Evolutionary conservation across 371 early-diverging fungal genomes (phyloP).

Genomic region (Lichtheimia corymbifera): DNA sequence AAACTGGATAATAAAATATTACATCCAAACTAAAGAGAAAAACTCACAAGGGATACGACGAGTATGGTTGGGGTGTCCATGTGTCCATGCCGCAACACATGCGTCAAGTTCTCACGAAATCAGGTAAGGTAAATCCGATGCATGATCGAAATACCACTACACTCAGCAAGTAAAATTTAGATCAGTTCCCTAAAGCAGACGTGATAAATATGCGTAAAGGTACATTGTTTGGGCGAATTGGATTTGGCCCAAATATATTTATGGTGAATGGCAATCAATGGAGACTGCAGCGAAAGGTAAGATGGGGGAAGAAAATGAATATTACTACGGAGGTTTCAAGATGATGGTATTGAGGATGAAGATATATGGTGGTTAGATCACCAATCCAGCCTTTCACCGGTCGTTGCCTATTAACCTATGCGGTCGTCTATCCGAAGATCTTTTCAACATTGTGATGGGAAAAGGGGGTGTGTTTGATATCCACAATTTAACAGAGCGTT

Average conservation of each 20-base stretch:
- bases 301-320: too few species aligned
- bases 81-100: conserved; percentile 3
- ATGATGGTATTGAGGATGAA: neutral
- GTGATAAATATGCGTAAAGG: conserved; percentile 10
- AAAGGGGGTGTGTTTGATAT: conserved; percentile 19
- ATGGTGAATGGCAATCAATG: conserved; percentile 28
- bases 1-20: neutral
- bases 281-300: conserved; percentile 32
- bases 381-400: conserved; percentile 41
- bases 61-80: conserved; percentile 14
- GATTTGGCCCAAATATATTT: conserved; percentile 28
- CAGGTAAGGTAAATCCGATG: conserved; percentile 4
- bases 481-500: conserved; percentile 25
- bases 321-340: too few species aligned
- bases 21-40: too few species aligned
- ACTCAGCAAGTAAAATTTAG: neutral
- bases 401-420: conserved; percentile 37
- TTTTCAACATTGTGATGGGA: conserved; percentile 24
- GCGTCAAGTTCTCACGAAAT: conserved; percentile 10
- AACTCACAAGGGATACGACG: conserved; percentile 2
- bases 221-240: conserved; percentile 19
- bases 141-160: neutral
- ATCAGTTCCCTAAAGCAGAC: conserved; percentile 21
- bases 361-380: conserved; percentile 16
- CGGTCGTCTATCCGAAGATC: conserved; percentile 23